A percentile compares a stretch with the other conserved stretches of the same genome.
Evolutionary conservation across 768 basidiomycete species (phyloP).

Genomic region (Scleroderma citrinum): DNA sequence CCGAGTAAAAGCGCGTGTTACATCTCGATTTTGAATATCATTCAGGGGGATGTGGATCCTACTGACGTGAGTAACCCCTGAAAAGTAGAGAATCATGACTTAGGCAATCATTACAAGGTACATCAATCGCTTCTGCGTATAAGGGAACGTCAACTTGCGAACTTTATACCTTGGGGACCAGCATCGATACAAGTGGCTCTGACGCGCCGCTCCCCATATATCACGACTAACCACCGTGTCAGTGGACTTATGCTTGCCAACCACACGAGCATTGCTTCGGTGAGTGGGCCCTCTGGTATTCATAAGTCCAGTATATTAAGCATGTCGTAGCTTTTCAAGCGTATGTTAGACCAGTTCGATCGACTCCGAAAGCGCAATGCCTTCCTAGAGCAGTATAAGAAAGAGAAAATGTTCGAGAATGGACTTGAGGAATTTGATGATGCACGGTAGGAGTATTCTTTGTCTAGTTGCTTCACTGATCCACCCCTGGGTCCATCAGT

Average conservation of each 20-base stretch:
- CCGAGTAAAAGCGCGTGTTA: slow-evolving; percentile 91
- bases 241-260: slow-evolving; percentile 99
- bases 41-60: slow-evolving; percentile 97
- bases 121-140: slow-evolving; percentile 97
- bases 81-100: background rate
- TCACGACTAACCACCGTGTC: slow-evolving; percentile 85
- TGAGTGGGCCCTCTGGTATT: slow-evolving; percentile 32
- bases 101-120: slow-evolving; percentile 45
- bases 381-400: slow-evolving; percentile 96
- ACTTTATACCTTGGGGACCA: slow-evolving; percentile 99
- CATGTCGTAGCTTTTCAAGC: slow-evolving; percentile 73
- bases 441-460: slow-evolving; percentile 57
- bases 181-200: slow-evolving; percentile 97
- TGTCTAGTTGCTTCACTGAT: background rate
- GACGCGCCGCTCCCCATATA: slow-evolving; percentile 85
- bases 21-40: slow-evolving; percentile 97
- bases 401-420: slow-evolving; percentile 92
- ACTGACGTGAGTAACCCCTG: slow-evolving; percentile 61
- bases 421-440: slow-evolving; percentile 95
- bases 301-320: slow-evolving; percentile 1
- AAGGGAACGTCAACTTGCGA: slow-evolving; percentile 92
- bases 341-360: slow-evolving; percentile 95
- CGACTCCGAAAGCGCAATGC: slow-evolving; percentile 82
- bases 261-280: slow-evolving; percentile 96
- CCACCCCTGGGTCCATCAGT: slow-evolving; percentile 31